These are phyloP conservation scores for Phytopythium oedochilum DNA, from an alignment of 352 stramenopile species.

Conservation along the genomic window DNA sequence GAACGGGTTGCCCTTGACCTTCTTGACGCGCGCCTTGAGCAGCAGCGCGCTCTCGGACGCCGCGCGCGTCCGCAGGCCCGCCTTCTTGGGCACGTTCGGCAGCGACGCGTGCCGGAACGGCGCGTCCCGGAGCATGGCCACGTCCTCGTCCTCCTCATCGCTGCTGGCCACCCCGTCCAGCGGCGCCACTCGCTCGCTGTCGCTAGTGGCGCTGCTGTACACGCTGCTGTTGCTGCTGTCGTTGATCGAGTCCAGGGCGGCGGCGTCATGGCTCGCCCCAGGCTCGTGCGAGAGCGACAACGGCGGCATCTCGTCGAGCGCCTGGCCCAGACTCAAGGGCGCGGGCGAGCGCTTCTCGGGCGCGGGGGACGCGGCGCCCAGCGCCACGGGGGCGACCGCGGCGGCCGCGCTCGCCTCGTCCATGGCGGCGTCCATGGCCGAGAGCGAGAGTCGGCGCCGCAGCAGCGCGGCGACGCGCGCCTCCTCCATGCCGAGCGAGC, in stretches of 20 bases:
- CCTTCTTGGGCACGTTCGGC: conserved; percentile 6
- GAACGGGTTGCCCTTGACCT: conserved; percentile 36
- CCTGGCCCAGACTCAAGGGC: neutral
- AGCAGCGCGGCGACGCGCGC: conserved; percentile 34
- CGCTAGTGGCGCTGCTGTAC: conserved; percentile 8
- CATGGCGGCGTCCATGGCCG: conserved; percentile 6
- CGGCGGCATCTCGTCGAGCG: neutral
- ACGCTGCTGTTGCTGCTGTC: conserved; percentile 16
- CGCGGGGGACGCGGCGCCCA: neutral
- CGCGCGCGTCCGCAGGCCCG: conserved; percentile 13
- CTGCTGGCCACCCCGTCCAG: neutral
- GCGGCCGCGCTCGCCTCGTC: neutral
- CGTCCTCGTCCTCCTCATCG: conserved; percentile 1
- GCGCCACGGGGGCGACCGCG: neutral
- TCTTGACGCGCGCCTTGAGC: conserved; percentile 53
- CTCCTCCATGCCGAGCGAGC: conserved; percentile 50
- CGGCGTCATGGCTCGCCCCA: neutral
- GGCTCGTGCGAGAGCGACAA: neutral
- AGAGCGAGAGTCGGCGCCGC: conserved; percentile 19
- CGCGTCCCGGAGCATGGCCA: conserved; percentile 1
- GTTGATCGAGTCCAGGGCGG: neutral
- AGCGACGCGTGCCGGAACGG: neutral
- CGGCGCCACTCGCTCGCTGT: conserved; percentile 8
- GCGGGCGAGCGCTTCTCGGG: neutral
- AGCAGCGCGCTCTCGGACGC: conserved; percentile 27